These are phyloP conservation scores for Pythium myriotylum DNA, from an alignment of 352 stramenopile genomes.

Conservation along the genomic window DNA sequence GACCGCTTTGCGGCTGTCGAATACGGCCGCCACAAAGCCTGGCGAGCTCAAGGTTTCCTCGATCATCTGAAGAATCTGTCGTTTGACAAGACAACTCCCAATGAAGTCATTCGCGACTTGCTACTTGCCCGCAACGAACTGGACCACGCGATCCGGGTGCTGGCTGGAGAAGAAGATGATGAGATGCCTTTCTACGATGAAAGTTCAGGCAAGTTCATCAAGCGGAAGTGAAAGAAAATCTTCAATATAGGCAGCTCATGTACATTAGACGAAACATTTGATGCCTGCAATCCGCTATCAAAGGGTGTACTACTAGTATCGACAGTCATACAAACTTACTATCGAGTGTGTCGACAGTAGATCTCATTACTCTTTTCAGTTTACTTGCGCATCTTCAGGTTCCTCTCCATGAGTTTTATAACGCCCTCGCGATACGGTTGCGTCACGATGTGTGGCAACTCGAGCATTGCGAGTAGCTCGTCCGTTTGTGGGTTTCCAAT, in stretches of 20 bases:
- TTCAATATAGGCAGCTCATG: too few species aligned
- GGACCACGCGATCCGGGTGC: conserved; percentile 29
- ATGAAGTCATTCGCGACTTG: conserved; percentile 28
- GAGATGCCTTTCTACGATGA: conserved; percentile 35
- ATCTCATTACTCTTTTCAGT: too few species aligned
- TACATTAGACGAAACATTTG: too few species aligned
- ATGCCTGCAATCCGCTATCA: too few species aligned
- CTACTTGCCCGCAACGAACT: conserved; percentile 17
- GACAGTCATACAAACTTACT: too few species aligned
- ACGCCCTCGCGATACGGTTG: conserved; percentile 57
- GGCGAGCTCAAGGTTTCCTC: conserved; percentile 24
- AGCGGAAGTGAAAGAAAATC: conserved; percentile 30
- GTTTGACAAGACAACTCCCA: conserved; percentile 12
- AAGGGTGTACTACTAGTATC: too few species aligned
- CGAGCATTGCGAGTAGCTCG: conserved; percentile 87
- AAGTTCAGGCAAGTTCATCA: conserved; percentile 29
- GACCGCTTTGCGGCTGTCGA: conserved; percentile 28
- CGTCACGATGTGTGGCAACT: conserved; percentile 92
- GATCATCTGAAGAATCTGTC: conserved; percentile 20
- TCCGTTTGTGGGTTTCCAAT: conserved; percentile 96
- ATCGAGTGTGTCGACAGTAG: too few species aligned
- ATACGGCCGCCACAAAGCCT: conserved; percentile 32
- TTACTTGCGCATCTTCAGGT: background rate
- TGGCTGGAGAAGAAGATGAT: conserved; percentile 24
- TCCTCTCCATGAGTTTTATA: background rate